Evolutionary conservation across 352 stramenopile genomes (phyloP).

Genomic region (Pythium scleroteichum): DNA sequence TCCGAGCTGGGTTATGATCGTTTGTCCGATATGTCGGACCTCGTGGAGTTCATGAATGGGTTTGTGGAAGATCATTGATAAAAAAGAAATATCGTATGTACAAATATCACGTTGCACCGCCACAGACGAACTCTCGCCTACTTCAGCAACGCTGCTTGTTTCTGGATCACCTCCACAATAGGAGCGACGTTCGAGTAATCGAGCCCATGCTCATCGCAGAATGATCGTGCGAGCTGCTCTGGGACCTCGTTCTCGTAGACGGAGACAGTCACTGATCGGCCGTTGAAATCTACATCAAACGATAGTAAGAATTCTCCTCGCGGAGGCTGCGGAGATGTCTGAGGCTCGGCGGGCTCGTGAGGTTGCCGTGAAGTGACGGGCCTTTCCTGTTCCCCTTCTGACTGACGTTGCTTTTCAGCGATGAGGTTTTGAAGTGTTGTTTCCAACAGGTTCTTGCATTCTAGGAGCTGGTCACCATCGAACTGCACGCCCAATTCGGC

Average conservation of each 20-base stretch:
- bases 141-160: constrained; percentile 30
- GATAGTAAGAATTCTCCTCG: constrained; percentile 55
- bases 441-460: constrained; percentile 62
- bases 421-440: constrained; percentile 39
- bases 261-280: constrained; percentile 42
- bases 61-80: background rate
- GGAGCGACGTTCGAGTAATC: constrained; percentile 56
- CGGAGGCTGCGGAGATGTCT: constrained; percentile 6
- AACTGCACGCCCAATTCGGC: constrained; percentile 54
- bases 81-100: background rate
- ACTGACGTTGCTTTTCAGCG: constrained; percentile 26
- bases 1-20: constrained; percentile 20
- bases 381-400: constrained; percentile 27
- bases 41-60: constrained; percentile 8
- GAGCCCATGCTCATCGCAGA: constrained; percentile 58
- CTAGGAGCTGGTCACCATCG: constrained; percentile 52
- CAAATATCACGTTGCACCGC: too few relatives aligned
- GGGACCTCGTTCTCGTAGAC: constrained; percentile 60
- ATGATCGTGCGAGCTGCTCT: constrained; percentile 41
- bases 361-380: too few relatives aligned
- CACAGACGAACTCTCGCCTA: background rate
- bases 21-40: constrained; percentile 20
- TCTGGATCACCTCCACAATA: constrained; percentile 60
- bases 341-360: constrained; percentile 4
- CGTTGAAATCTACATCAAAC: constrained; percentile 68